Base-by-base conservation (phyloP, 2,329 filamentous ascomycete genomes). In the Cladosporium phlei region DNA sequence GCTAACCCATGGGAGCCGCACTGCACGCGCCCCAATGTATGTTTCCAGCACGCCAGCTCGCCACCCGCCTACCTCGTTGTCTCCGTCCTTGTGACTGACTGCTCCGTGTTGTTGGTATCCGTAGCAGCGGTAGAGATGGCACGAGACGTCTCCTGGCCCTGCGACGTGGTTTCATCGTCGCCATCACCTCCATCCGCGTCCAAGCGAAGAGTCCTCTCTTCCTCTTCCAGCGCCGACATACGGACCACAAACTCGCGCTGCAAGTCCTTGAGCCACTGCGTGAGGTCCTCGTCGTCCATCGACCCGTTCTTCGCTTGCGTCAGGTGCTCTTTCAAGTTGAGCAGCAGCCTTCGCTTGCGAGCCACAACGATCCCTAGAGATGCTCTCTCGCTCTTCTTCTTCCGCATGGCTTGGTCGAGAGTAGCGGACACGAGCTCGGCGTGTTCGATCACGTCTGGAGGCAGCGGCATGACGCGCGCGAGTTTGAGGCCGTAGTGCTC, bases 401-500 rank as follows among this genome's bases (percentile, higher is more conserved):
- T 72, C 17, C 77, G 76, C 24, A 47, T 47, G 3, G 46, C 47
- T 8, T 70, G 67, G 30, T 81, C 74, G 5, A 96, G 68, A 17
- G 76, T 75, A 3, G 73, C 70, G 0, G 86, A 81, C 4, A 93
- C 80, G 0, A 69, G 60, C 51, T 85, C 80, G 0, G 90, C 91
- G 24, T 77, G 73, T 5, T 82, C 69, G 2, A 95, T 69, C 3
- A 95, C 79, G 1, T 68, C 67, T 0, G 74, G 63, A 0, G 91
- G 88, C 5, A 95, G 75, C 0, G 85, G 82, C 19, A 93, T 74
- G 0, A 88, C 77, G 24, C 80, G 79, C 0, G 91, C 89, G 3
- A 96, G 75, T 1, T 82, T 76, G n/a, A 96, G 76, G 0, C 93
- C 93, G 58, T 98, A 98, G 55, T 88, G 82, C 35, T 80, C 72